Conservation (phyloP, 306 rosid species). For the Malus orientalis region DNA sequence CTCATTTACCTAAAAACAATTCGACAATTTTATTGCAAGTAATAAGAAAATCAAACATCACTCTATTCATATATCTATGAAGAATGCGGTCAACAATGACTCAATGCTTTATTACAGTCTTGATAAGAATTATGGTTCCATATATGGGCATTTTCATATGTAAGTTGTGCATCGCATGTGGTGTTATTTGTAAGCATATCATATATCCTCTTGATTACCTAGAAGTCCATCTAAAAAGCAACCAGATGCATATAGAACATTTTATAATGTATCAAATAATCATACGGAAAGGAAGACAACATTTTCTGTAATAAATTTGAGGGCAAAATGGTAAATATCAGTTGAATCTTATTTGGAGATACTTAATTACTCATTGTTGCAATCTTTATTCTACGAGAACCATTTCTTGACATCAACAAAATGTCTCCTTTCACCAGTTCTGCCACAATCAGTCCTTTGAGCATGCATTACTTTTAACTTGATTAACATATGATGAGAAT, state of each 20-base stretch:
- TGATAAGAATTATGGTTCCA: neutral
- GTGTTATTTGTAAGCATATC: neutral
- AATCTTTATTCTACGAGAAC: neutral
- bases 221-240: neutral
- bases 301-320: neutral
- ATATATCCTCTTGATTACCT: neutral
- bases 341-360: neutral
- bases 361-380: neutral
- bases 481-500: no score
- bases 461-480: no score
- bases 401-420: no score
- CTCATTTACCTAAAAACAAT: no score
- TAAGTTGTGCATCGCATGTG: neutral
- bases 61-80: no score
- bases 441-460: no score
- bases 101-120: neutral
- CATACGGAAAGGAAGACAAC: neutral
- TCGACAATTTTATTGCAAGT: no score
- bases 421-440: no score
- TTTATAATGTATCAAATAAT: neutral
- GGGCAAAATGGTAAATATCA: neutral
- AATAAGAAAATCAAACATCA: no score
- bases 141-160: neutral
- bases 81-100: no score
- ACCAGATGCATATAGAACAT: neutral